A percentile compares a stretch with the other conserved stretches of the same genome.
These are phyloP conservation scores for Sporothrix schenckii DNA, from an alignment of 2,329 filamentous ascomycete species.

Conservation along the genomic window DNA sequence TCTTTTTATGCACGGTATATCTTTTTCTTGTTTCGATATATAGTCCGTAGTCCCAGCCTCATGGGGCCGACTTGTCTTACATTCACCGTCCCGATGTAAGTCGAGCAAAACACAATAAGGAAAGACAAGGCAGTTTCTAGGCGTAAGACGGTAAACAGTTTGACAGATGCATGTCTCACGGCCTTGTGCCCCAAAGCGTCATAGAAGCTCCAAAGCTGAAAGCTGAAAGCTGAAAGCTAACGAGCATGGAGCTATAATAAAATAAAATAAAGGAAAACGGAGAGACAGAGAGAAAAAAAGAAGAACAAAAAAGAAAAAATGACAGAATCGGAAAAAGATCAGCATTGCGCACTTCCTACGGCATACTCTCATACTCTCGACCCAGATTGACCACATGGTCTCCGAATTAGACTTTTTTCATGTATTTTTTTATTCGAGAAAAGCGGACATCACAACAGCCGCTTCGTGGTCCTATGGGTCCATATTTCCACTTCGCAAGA, in stretches of 20 bases:
- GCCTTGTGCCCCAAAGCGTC: not conserved
- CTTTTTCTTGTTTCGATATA: not conserved
- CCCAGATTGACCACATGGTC: not conserved
- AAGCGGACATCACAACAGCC: no score
- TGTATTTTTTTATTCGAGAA: not conserved
- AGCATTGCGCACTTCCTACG: not conserved
- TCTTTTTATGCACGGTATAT: not conserved
- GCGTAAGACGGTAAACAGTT: not conserved
- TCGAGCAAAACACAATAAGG: not conserved
- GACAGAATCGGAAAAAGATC: not conserved
- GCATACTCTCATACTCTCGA: not conserved
- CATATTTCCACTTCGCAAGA: not conserved
- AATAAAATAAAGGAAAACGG: no score
- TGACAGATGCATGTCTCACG: constrained; percentile 18
- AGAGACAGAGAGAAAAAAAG: no score
- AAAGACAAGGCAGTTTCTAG: not conserved
- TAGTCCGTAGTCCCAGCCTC: not conserved
- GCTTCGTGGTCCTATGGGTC: not conserved
- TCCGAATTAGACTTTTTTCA: not conserved
- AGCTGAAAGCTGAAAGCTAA: not conserved
- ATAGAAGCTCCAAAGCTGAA: not conserved
- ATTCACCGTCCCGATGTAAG: constrained; percentile 23
- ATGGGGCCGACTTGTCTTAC: constrained; percentile 6
- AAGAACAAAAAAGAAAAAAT: not conserved
- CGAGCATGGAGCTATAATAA: no score